phyloP scores from a whole-genome alignment of 257 asterid genomes.

The Lantana camara region DNA sequence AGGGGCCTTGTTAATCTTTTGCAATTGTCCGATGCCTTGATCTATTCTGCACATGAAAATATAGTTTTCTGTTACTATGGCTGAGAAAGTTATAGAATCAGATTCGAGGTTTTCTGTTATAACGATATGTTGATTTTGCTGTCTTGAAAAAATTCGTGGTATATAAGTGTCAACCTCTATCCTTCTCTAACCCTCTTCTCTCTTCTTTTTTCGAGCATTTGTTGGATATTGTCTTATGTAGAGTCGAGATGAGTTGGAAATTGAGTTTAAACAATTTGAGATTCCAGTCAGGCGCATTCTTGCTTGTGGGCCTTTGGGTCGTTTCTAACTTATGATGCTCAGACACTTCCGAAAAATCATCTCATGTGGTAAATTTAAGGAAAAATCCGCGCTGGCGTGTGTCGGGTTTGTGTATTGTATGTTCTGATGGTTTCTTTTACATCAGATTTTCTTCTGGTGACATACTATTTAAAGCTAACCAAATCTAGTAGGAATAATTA shows the following conservation, averaged over 20 bases:
- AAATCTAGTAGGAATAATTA: too few species aligned
- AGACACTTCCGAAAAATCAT: too few species aligned
- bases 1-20: neutral
- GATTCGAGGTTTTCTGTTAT: too few species aligned
- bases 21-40: neutral
- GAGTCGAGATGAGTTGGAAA: neutral
- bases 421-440: conserved; percentile 14
- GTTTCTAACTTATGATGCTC: too few species aligned
- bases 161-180: neutral
- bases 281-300: neutral
- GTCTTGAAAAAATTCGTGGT: too few species aligned
- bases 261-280: neutral
- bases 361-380: too few species aligned
- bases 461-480: neutral
- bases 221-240: neutral
- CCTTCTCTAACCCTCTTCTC: neutral
- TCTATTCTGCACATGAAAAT: too few species aligned
- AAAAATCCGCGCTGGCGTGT: too few species aligned
- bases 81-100: too few species aligned
- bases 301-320: neutral
- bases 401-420: too few species aligned
- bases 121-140: too few species aligned
- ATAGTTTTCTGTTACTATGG: too few species aligned
- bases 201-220: neutral
- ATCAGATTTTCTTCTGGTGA: neutral